phyloP scores from a whole-genome alignment of 768 basidiomycete genomes.

The Podaxis sp. region DNA sequence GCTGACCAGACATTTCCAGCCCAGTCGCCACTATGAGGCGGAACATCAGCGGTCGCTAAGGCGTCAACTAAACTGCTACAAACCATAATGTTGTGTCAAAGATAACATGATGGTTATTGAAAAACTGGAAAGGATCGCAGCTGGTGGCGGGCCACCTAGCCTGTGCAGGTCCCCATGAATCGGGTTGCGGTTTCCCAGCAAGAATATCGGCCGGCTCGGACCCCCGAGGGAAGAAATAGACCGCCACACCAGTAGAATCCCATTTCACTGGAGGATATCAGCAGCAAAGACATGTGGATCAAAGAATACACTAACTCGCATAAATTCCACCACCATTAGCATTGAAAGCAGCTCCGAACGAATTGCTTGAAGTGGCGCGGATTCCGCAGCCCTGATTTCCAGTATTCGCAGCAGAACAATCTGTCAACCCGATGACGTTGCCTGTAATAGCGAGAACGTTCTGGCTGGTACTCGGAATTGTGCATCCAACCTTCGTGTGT shows the following conservation, averaged over 20 bases:
- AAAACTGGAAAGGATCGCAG: constrained; percentile 78
- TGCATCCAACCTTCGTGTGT: constrained; percentile 73
- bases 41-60: not conserved
- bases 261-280: constrained; percentile 55
- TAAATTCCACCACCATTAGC: constrained; percentile 83
- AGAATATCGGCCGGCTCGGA: constrained; percentile 75
- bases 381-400: constrained; percentile 82
- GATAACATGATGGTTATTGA: constrained; percentile 70
- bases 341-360: constrained; percentile 88
- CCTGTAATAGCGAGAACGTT: constrained; percentile 54
- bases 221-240: constrained; percentile 79
- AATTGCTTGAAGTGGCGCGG: constrained; percentile 51
- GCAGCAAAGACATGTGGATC: not conserved
- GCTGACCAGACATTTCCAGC: constrained; percentile 73
- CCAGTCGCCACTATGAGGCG: constrained; percentile 72
- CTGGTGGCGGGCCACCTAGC: constrained; percentile 73
- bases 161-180: constrained; percentile 70
- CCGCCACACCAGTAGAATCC: constrained; percentile 67
- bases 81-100: constrained; percentile 87
- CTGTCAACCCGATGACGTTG: constrained; percentile 59
- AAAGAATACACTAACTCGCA: constrained; percentile 59
- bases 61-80: constrained; percentile 17
- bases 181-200: constrained; percentile 68
- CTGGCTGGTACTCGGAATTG: constrained; percentile 44
- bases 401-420: constrained; percentile 69